Percentiles rank a stretch among this genome's conserved stretches.
phyloP scores from a whole-genome alignment of 176 grass and related monocot genomes.

The Typha latifolia region DNA sequence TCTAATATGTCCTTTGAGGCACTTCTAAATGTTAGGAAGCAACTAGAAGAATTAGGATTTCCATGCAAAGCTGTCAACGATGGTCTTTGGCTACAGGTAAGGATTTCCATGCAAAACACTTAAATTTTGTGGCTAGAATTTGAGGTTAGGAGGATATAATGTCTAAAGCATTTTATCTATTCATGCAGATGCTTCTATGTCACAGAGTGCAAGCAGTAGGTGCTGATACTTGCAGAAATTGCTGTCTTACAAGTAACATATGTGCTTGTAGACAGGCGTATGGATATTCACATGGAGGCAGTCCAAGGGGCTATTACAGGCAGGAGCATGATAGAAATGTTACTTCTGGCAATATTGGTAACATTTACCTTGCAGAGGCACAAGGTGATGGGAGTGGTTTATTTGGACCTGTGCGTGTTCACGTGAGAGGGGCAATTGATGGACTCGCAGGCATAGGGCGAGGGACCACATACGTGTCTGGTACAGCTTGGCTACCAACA shows the following conservation, averaged over 20 bases:
- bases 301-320: conserved; percentile 45
- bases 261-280: conserved; percentile 96
- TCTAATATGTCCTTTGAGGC: conserved; percentile 99
- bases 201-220: conserved; percentile 78
- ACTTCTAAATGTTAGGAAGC: conserved; percentile 72
- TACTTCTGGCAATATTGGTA: conserved; percentile 54
- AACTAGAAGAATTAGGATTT: conserved; percentile 96
- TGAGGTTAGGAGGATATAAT: conserved; percentile 9
- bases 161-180: conserved; percentile 32
- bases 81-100: conserved; percentile 97
- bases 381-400: conserved; percentile 64
- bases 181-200: conserved; percentile 87
- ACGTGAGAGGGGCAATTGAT: conserved; percentile 83
- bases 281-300: conserved; percentile 38
- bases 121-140: not conserved
- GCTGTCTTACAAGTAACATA: conserved; percentile 76
- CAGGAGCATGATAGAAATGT: conserved; percentile 73
- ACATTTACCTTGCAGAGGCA: conserved; percentile 60
- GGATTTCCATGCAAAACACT: no score
- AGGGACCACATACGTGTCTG: conserved; percentile 64
- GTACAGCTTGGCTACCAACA: conserved; percentile 78
- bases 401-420: conserved; percentile 66
- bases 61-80: conserved; percentile 98
- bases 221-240: conserved; percentile 89
- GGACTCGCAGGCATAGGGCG: conserved; percentile 90